These are phyloP conservation scores for Populus hybrid DNA, from an alignment of 441 rosid species.

Conservation along the genomic window DNA sequence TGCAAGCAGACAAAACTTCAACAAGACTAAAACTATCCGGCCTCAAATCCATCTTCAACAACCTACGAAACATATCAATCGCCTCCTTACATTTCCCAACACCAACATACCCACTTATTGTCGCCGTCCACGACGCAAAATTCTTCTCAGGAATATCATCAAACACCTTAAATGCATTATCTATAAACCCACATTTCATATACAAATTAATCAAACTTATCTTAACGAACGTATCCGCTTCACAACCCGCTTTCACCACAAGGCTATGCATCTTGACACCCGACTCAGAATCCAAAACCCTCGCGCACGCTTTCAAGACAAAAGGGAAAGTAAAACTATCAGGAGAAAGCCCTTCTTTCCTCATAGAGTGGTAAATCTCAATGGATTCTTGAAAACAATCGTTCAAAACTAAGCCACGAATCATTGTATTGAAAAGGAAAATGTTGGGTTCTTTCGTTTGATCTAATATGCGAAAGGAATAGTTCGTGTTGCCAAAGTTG, in stretches of 20 bases:
- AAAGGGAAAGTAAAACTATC: slow-evolving; percentile 48
- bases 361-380: slow-evolving; percentile 35
- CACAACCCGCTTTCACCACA: slow-evolving; percentile 39
- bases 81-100: slow-evolving; percentile 37
- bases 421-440: slow-evolving; percentile 43
- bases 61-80: slow-evolving; percentile 32
- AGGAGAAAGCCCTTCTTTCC: slow-evolving; percentile 40
- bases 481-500: slow-evolving; percentile 26
- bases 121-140: slow-evolving; percentile 47
- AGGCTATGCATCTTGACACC: slow-evolving; percentile 35
- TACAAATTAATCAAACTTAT: slow-evolving; percentile 38
- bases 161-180: slow-evolving; percentile 35
- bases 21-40: slow-evolving; percentile 61
- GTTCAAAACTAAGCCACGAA: slow-evolving; percentile 48
- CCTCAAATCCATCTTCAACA: slow-evolving; percentile 45
- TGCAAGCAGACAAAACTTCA: slow-evolving; percentile 45
- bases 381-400: slow-evolving; percentile 37
- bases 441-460: slow-evolving; percentile 33
- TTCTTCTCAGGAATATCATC: slow-evolving; percentile 41
- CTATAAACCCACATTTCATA: slow-evolving; percentile 32
- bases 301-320: slow-evolving; percentile 45
- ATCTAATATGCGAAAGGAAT: slow-evolving; percentile 36
- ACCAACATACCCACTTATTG: slow-evolving; percentile 38
- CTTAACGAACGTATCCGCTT: slow-evolving; percentile 35
- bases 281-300: slow-evolving; percentile 23